Evolutionary conservation across 2,329 filamentous ascomycete genomes (phyloP), one percentile per base, ranked within the genome.

Genomic region (Diaporthe amygdali): DNA sequence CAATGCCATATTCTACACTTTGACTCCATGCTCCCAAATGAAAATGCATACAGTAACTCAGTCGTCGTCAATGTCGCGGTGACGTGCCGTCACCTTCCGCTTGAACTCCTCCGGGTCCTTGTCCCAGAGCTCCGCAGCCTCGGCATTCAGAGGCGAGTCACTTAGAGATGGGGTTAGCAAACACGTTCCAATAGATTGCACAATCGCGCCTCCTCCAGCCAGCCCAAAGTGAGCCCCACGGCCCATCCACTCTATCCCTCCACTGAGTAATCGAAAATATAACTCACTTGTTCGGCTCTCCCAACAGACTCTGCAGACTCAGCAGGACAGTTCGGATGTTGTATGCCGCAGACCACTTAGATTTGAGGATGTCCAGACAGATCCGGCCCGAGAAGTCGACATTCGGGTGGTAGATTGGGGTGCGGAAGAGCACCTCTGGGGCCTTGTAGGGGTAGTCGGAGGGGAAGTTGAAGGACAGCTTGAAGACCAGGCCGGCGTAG

Each of bases 321-420:
- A 99, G 83, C 69, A 99, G 86, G 56, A 99, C 94, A 56, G 93
- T 97, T 82, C 97, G 94, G 73, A 97, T 95, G 79, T 98, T 98
- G 88, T 98, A 97, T 52, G 97, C 95, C 22, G 96, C 95, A 72
- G 95, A 97, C 96, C 96, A 99, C 86, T 98, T 98, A 83, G 98
- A 96, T 88, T 98, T 98, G 75, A 99, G 88, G 76, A 99, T 99
- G 79, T 99, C 97, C 73, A 99, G 88, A 82, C 96, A 99, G 83
- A 99, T 99, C 70, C 96, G 90, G 49, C 96, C 96, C 4, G 93
- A 95, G 85, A 99, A 98, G 84, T 99, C 96, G 77, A 99, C 94
- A 78, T 99, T 99, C 68, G 96, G 96, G 83, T 99, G 96, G 87
- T 98, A 99, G 84, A 99, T 98, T 46, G 96, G 96, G 8, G 97